phyloP scores from a whole-genome alignment of 306 rosid genomes.

The Lupinus albus region DNA sequence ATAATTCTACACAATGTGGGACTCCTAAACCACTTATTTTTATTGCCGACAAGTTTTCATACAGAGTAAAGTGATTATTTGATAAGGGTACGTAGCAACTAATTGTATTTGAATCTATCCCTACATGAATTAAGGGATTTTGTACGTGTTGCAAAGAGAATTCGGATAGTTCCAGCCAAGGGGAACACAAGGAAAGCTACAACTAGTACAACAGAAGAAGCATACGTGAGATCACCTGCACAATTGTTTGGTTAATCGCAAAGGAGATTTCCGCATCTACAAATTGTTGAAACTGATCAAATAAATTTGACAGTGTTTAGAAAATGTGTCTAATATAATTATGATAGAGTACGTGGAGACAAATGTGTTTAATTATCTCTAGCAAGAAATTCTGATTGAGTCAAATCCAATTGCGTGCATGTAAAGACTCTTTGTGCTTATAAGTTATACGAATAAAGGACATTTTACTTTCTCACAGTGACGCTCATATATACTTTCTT shows the following conservation, averaged over 20 bases:
- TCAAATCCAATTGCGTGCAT: not conserved
- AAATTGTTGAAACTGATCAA: not conserved
- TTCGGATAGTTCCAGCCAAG: slow-evolving; percentile 72
- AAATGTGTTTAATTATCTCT: not conserved
- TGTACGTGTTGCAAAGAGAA: slow-evolving; percentile 85
- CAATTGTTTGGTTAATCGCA: not conserved
- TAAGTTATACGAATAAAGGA: no score
- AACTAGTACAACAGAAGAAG: slow-evolving; percentile 41
- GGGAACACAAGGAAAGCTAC: slow-evolving; percentile 58
- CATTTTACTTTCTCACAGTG: no score
- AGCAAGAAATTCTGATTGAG: not conserved
- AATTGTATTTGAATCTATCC: not conserved
- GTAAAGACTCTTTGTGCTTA: no score
- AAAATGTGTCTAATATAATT: not conserved
- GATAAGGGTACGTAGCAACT: no score
- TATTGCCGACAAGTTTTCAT: no score
- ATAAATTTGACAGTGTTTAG: not conserved
- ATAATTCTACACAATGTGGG: no score
- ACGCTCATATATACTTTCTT: no score
- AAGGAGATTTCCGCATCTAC: not conserved
- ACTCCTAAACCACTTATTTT: no score
- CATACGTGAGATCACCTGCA: slow-evolving; percentile 5
- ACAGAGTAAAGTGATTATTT: no score
- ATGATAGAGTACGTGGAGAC: not conserved
- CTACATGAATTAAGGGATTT: slow-evolving; percentile 66